phyloP scores from a whole-genome alignment of 2,329 filamentous ascomycete species.

The Colletotrichum lindemuthianum region DNA sequence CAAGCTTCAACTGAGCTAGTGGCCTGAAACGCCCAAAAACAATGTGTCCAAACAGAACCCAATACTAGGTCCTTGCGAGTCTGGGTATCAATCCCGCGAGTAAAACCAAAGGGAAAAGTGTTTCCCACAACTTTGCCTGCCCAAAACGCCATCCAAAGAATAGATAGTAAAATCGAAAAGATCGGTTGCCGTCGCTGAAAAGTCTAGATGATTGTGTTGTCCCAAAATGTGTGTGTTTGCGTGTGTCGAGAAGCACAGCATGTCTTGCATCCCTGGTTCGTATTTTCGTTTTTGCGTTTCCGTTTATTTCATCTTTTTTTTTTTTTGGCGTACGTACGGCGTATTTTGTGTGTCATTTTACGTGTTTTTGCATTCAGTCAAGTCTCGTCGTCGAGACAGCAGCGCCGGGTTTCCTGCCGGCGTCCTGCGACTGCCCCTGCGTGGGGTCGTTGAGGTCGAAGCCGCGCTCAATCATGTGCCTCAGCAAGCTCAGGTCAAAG shows the following conservation, averaged over 20 bases:
- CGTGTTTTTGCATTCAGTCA: slow-evolving; percentile 9
- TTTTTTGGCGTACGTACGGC: neutral
- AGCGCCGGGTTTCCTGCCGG: slow-evolving; percentile 20
- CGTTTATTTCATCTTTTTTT: slow-evolving; percentile 23
- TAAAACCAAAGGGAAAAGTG: neutral
- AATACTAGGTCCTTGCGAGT: slow-evolving; percentile 18
- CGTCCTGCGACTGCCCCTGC: slow-evolving; percentile 11
- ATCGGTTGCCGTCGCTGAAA: slow-evolving; percentile 24
- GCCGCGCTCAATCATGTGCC: slow-evolving; percentile 29
- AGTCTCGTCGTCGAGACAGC: slow-evolving; percentile 30
- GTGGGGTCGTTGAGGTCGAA: slow-evolving; percentile 29
- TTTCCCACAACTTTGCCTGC: neutral
- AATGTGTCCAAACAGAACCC: neutral
- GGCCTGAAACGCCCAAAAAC: slow-evolving; percentile 19
- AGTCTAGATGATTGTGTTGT: no score
- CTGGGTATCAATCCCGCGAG: slow-evolving; percentile 34
- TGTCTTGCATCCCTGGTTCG: slow-evolving; percentile 2
- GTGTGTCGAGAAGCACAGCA: neutral
- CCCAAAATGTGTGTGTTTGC: neutral
- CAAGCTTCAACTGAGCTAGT: neutral
- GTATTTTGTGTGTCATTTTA: neutral
- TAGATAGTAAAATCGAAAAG: slow-evolving; percentile 1
- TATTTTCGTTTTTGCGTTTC: slow-evolving; percentile 19
- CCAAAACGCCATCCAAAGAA: slow-evolving; percentile 17
- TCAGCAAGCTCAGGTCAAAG: slow-evolving; percentile 24